Base-by-base conservation (phyloP, 306 rosid genomes). In the Quercus aquifolioides region DNA sequence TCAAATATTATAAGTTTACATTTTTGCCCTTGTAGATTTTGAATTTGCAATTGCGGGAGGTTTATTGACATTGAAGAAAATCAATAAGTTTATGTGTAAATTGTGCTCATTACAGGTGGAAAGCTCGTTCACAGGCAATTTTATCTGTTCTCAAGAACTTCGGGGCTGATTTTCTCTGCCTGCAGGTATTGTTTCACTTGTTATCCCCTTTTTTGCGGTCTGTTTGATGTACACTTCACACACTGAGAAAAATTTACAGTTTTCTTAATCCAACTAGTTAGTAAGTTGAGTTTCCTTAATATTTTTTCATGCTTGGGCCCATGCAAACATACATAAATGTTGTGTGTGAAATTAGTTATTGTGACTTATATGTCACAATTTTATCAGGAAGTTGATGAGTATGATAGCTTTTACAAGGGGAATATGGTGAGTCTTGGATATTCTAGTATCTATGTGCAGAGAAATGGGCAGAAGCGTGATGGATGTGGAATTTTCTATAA, bases 401-500 rank as follows among this genome's bases (percentile, higher is more conserved):
- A 80, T 70, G 90, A 91, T 74, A 85, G 82, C 84, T 92, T 91
- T 86, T 94, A 94, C 91, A 90, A 86, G 86, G 91, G 82, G 72
- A 88, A 55, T 69, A 82, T 92, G 93, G 88, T 79, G 65, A 87
- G 79, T 69, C 21, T 79, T 62, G 97, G 98, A 62, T 92, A 88
- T 85, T 92, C 94, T 81, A 87, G 94, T 74, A 64, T 90, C 77
- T 92, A 92, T 84, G 87, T 92, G 67, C 92, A 92, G 90, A 92
- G 98, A 79, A 94, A 77, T 70, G 98, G 97, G 76, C 86, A 87
- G 81, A 94, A 92, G 90, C 97, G 91, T 72, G 97, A 94, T 74
- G 98, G 98, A 13, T 94, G 98, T 78, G 97, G 95, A 5, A 59
- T 92, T 69, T 94, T 94, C 87, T 94, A 79, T 85, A 94, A 89